Percentiles rank a stretch among this genome's conserved stretches.
Evolutionary conservation across 2,329 filamentous ascomycete species (phyloP).

Genomic region (Colletotrichum abscissum): DNA sequence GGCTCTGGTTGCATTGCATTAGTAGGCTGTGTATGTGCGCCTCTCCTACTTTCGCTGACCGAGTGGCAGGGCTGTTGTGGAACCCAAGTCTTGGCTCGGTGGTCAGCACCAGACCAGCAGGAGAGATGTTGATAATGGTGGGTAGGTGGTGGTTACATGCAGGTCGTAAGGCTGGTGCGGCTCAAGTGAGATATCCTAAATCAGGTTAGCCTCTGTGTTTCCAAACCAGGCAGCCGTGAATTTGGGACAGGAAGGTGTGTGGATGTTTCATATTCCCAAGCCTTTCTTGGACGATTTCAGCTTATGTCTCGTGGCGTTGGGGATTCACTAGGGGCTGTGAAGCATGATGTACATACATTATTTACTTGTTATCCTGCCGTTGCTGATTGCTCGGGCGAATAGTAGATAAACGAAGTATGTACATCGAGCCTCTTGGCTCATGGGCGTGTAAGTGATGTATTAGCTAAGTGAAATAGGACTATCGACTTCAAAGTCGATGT

Average conservation of each 20-base stretch:
- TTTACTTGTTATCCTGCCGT: too few relatives aligned
- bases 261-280: neutral
- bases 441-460: neutral
- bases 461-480: neutral
- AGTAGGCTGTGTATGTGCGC: neutral
- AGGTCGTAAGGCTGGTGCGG: slow-evolving; percentile 27
- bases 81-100: neutral
- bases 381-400: too few relatives aligned
- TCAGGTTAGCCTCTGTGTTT: neutral
- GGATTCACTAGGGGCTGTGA: neutral
- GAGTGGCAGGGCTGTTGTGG: neutral
- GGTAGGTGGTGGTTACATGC: neutral
- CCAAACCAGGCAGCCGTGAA: neutral
- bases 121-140: too few relatives aligned
- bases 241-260: neutral
- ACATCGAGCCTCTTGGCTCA: neutral
- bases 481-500: neutral
- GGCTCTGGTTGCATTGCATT: neutral
- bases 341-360: neutral
- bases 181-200: slow-evolving; percentile 1
- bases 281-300: neutral
- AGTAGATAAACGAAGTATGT: too few relatives aligned
- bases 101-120: neutral
- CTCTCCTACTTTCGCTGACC: neutral
- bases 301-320: neutral